Conservation (phyloP, 1,284 basidiomycete species). For the Tilletia setariae region DNA sequence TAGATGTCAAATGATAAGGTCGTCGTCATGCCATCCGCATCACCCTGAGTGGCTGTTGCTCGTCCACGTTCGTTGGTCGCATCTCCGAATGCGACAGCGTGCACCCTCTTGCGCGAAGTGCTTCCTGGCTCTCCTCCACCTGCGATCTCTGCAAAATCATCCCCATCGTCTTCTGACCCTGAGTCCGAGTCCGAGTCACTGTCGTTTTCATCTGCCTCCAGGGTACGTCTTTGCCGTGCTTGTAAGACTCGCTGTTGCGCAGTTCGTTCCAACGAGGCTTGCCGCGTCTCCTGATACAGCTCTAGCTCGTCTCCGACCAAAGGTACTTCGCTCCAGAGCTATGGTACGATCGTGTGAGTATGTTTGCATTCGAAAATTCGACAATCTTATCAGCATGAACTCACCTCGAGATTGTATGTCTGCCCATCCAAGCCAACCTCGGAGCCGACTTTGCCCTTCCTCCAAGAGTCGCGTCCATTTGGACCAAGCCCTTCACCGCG, state of each 20-base stretch:
- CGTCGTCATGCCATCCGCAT: constrained; percentile 42
- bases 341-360: not conserved
- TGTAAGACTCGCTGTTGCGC: constrained; percentile 80
- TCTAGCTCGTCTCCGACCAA: constrained; percentile 69
- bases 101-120: constrained; percentile 24
- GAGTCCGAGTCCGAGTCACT: constrained; percentile 29
- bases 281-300: constrained; percentile 72
- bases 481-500: constrained; percentile 61
- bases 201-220: constrained; percentile 69
- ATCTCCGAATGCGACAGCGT: constrained; percentile 26
- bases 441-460: constrained; percentile 79
- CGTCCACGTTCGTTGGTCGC: constrained; percentile 11
- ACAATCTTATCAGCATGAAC: constrained; percentile 27
- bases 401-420: constrained; percentile 58
- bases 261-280: constrained; percentile 75
- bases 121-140: constrained; percentile 17
- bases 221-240: constrained; percentile 76
- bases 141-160: constrained; percentile 45
- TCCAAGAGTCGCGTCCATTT: constrained; percentile 69
- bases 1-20: constrained; percentile 90
- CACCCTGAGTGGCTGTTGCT: constrained; percentile 62
- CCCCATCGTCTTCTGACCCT: constrained; percentile 58
- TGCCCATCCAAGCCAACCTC: constrained; percentile 65
- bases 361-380: too few relatives aligned
- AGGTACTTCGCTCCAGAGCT: constrained; percentile 86